Conservation (phyloP, 192 early-diverging fungal species). For the Entomortierella chlamydospora region DNA sequence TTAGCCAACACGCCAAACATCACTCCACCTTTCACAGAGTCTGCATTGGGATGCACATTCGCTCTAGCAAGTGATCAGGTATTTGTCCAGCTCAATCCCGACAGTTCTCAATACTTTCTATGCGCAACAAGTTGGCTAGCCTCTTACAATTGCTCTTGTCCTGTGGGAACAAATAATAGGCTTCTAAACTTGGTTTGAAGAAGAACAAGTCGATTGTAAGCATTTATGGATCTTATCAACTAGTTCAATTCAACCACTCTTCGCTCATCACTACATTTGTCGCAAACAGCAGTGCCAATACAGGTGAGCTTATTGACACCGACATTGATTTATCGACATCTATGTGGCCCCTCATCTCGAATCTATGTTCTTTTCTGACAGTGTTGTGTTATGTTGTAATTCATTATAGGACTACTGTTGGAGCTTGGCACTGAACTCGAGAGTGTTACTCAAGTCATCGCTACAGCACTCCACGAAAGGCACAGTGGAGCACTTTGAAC, state of each 20-base stretch:
- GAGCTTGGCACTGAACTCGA: constrained; percentile 60
- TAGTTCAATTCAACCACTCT: constrained; percentile 71
- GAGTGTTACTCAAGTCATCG: constrained; percentile 61
- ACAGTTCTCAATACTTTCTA: too few relatives aligned
- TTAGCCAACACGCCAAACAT: constrained; percentile 57
- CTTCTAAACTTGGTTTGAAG: constrained; percentile 72
- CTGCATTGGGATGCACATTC: constrained; percentile 69
- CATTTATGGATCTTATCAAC: constrained; percentile 65
- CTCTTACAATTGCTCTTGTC: background rate
- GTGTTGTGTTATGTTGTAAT: background rate
- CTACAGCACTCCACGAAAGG: constrained; percentile 58
- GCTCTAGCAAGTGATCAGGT: constrained; percentile 72
- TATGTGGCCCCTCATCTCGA: too few relatives aligned
- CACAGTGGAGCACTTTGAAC: constrained; percentile 45
- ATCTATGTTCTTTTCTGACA: too few relatives aligned
- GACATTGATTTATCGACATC: too few relatives aligned
- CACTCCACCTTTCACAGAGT: constrained; percentile 59
- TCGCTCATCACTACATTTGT: constrained; percentile 72
- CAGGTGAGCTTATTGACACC: constrained; percentile 54
- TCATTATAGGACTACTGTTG: constrained; percentile 56
- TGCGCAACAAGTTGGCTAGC: background rate
- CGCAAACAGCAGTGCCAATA: constrained; percentile 64
- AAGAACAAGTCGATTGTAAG: constrained; percentile 70
- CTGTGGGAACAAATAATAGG: constrained; percentile 44
- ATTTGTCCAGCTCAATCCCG: background rate